Evolutionary conservation across 1,284 basidiomycete species (phyloP).

Genomic region (Phylloporus sp.): DNA sequence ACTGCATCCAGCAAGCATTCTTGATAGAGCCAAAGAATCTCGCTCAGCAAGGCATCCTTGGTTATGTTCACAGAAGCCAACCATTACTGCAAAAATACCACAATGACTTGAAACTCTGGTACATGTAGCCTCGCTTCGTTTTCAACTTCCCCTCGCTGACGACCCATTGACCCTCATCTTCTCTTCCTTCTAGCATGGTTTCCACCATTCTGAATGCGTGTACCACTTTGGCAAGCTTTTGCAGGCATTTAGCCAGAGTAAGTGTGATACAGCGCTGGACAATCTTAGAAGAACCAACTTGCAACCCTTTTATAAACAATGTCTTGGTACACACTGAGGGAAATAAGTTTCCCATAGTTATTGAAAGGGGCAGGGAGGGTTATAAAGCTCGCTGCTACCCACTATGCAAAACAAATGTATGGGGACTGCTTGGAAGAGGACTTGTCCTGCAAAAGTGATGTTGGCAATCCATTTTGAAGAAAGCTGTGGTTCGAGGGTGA

Average conservation of each 20-base stretch:
- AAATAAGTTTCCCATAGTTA: slow-evolving; percentile 76
- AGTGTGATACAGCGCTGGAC: slow-evolving; percentile 86
- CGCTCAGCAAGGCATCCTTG: slow-evolving; percentile 66
- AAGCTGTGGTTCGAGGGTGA: slow-evolving; percentile 86
- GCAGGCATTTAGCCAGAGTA: slow-evolving; percentile 70
- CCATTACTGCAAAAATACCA: slow-evolving; percentile 72
- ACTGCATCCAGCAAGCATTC: slow-evolving; percentile 73
- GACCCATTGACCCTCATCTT: slow-evolving; percentile 73
- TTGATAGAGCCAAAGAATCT: slow-evolving; percentile 89
- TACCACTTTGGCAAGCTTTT: slow-evolving; percentile 68
- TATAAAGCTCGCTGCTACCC: slow-evolving; percentile 45
- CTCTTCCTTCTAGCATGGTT: slow-evolving; percentile 62
- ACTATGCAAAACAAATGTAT: slow-evolving; percentile 60
- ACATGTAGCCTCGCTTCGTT: slow-evolving; percentile 76
- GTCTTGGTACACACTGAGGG: slow-evolving; percentile 71
- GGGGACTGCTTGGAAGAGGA: slow-evolving; percentile 80
- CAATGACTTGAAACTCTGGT: slow-evolving; percentile 83
- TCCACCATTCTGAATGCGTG: slow-evolving; percentile 55
- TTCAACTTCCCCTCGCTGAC: slow-evolving; percentile 65
- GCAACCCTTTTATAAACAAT: slow-evolving; percentile 81
- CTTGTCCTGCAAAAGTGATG: slow-evolving; percentile 77
- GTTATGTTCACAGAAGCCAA: slow-evolving; percentile 15
- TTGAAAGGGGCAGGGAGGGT: slow-evolving; percentile 72
- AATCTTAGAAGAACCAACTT: slow-evolving; percentile 61
- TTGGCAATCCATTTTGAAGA: slow-evolving; percentile 91